Evolutionary conservation across 495 filamentous ascomycete genomes (phyloP).

Genomic region (Aspergillus kassunensis): DNA sequence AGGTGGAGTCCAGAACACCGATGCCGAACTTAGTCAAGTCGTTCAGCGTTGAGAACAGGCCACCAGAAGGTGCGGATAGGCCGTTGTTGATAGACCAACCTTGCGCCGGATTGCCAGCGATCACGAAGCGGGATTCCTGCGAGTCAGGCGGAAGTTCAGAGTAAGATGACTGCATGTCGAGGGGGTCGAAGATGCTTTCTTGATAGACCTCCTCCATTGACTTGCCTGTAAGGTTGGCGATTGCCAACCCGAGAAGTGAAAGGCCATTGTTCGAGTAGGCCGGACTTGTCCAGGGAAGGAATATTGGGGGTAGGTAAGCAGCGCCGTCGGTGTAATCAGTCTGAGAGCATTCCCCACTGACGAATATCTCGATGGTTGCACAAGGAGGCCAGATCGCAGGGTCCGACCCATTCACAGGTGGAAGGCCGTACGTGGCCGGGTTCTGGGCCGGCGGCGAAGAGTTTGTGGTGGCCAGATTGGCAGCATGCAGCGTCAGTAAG

Average conservation of each 20-base stretch:
- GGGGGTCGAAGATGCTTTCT: slow-evolving; percentile 39
- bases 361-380: not conserved
- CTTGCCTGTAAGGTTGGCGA: slow-evolving; percentile 51
- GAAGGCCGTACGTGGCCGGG: slow-evolving; percentile 28
- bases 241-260: slow-evolving; percentile 49
- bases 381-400: slow-evolving; percentile 17
- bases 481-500: not conserved
- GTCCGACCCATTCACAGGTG: slow-evolving; percentile 26
- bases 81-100: slow-evolving; percentile 29
- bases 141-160: slow-evolving; percentile 31
- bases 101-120: slow-evolving; percentile 25
- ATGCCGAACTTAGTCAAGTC: slow-evolving; percentile 35
- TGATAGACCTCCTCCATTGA: slow-evolving; percentile 41
- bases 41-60: slow-evolving; percentile 28
- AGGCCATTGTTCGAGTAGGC: slow-evolving; percentile 56
- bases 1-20: slow-evolving; percentile 45
- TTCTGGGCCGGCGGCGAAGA: not conserved
- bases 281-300: slow-evolving; percentile 43
- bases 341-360: not conserved
- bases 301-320: slow-evolving; percentile 34
- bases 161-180: slow-evolving; percentile 40
- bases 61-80: slow-evolving; percentile 28
- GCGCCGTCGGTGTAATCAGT: slow-evolving; percentile 20
- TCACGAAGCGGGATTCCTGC: slow-evolving; percentile 10
- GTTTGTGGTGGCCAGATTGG: not conserved